A percentile compares a stretch with the other conserved stretches of the same genome.
These are phyloP conservation scores for Claviceps digitariae DNA, from an alignment of 2,329 filamentous ascomycete genomes.

Conservation along the genomic window DNA sequence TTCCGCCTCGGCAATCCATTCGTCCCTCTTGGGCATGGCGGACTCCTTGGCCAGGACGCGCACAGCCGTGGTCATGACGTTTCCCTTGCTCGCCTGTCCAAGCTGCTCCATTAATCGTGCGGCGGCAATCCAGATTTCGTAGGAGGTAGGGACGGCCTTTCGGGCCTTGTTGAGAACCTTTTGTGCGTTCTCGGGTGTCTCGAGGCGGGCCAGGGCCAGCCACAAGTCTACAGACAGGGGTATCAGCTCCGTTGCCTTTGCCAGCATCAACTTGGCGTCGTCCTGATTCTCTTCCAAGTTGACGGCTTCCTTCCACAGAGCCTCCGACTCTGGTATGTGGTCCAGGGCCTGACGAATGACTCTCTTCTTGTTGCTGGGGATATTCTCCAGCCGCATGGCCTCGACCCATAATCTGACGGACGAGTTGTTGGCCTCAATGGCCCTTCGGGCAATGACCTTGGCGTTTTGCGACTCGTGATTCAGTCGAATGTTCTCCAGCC, in stretches of 20 bases:
- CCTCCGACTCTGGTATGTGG: conserved; percentile 84
- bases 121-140: conserved; percentile 95
- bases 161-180: conserved; percentile 91
- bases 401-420: conserved; percentile 90
- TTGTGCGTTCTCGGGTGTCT: conserved; percentile 82
- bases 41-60: conserved; percentile 80
- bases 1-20: conserved; percentile 93
- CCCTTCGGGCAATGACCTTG: conserved; percentile 87
- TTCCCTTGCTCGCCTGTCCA: conserved; percentile 65
- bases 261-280: conserved; percentile 77
- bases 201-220: conserved; percentile 82
- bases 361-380: conserved; percentile 75
- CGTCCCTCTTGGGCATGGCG: conserved; percentile 93
- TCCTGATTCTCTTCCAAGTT: conserved; percentile 85
- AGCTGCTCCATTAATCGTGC: conserved; percentile 80
- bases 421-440: conserved; percentile 79
- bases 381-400: conserved; percentile 82
- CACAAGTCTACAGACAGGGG: conserved; percentile 88
- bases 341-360: conserved; percentile 86
- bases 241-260: conserved; percentile 91
- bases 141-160: conserved; percentile 81
- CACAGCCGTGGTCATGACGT: conserved; percentile 89
- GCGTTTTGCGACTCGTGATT: conserved; percentile 79
- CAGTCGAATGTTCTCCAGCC: conserved; percentile 89
- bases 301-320: conserved; percentile 95